Evolutionary conservation across 257 asterid genomes (phyloP), one percentile per base, ranked within the genome.

Genomic region (Solanum sejunctum): DNA sequence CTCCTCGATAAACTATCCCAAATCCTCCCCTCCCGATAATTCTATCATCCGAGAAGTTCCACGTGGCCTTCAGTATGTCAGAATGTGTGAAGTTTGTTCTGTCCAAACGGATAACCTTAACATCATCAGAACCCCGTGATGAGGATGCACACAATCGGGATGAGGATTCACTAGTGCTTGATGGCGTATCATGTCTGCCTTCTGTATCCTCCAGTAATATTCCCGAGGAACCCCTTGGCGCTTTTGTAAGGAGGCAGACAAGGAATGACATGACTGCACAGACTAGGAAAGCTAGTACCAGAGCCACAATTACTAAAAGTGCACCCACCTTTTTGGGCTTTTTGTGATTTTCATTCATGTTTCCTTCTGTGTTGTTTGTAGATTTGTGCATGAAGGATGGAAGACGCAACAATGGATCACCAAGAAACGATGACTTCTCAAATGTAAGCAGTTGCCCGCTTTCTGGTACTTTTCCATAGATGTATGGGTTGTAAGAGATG

Each of bases 11-110:
- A 16, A 97, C 98, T 3, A 92, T 91, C 12, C 99, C 98, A 0
- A 89, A 94, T 4, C 99, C 99, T 61, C 99, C 99, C 84, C 93
- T 88, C 10, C 99, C 99, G 0, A 97, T 90, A 67, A 97, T 92
- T 86, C 99, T 90, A 7, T 92, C 92, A 3, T 90, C 92, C 1
- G 97, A 92, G 84, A 97, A 97, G 89, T 92, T 91, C 11, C 88
- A 63, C 0, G 99, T 97, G 6, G 98, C 98, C 81, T 89, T 89
- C 88, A 97, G 81, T 81, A 97, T 97, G 55, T 95, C 99, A 0
- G 97, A 88, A 87, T 92, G 98, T 15, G 99, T 95, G 87, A 97
- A 95, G 47, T 94, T 87, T 26, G 95, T 92, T 83, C 92, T 94
- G 85, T 94, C 98, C 63, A 97, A 60, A 47, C 94, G 98, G 52